Evolutionary conservation across 805 yeast genomes (phyloP).

Genomic region (Cyberlindnera maritima): DNA sequence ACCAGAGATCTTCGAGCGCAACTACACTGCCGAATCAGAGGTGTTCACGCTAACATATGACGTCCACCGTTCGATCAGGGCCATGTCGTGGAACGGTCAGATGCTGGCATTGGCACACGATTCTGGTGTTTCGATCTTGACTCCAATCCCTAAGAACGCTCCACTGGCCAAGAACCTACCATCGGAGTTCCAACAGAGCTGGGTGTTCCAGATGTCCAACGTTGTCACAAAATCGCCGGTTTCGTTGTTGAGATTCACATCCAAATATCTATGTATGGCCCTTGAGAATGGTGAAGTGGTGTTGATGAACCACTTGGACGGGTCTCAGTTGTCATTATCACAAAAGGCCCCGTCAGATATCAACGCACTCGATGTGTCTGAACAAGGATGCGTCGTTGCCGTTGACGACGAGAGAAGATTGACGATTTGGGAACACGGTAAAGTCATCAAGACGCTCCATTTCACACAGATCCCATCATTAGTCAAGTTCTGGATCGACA

Average conservation of each 20-base stretch:
- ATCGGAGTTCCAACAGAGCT: slow-evolving; percentile 23
- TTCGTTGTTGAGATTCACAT: slow-evolving; percentile 16
- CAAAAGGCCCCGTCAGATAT: slow-evolving; percentile 19
- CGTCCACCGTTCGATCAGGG: slow-evolving; percentile 15
- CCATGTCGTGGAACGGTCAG: slow-evolving; percentile 26
- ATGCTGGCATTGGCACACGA: slow-evolving; percentile 22
- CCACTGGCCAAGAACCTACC: slow-evolving; percentile 25
- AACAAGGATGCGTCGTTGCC: slow-evolving; percentile 29
- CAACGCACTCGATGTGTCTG: slow-evolving; percentile 31
- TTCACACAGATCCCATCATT: slow-evolving; percentile 25
- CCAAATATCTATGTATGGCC: slow-evolving; percentile 20
- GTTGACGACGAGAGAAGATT: slow-evolving; percentile 32
- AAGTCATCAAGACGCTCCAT: slow-evolving; percentile 2
- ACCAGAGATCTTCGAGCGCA: slow-evolving; percentile 24
- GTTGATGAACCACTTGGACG: slow-evolving; percentile 23
- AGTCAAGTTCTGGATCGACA: slow-evolving; percentile 34
- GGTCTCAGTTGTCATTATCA: slow-evolving; percentile 7
- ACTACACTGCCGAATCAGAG: slow-evolving; percentile 18
- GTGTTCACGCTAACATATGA: slow-evolving; percentile 25
- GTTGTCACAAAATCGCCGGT: slow-evolving; percentile 18
- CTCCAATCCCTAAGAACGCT: slow-evolving; percentile 24
- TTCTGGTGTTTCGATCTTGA: slow-evolving; percentile 22
- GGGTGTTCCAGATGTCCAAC: slow-evolving; percentile 22
- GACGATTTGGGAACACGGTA: slow-evolving; percentile 29
- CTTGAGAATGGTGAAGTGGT: slow-evolving; percentile 22